Evolutionary conservation across 202 grass and related monocot genomes (phyloP).

Genomic region (Elaeis oleifera): DNA sequence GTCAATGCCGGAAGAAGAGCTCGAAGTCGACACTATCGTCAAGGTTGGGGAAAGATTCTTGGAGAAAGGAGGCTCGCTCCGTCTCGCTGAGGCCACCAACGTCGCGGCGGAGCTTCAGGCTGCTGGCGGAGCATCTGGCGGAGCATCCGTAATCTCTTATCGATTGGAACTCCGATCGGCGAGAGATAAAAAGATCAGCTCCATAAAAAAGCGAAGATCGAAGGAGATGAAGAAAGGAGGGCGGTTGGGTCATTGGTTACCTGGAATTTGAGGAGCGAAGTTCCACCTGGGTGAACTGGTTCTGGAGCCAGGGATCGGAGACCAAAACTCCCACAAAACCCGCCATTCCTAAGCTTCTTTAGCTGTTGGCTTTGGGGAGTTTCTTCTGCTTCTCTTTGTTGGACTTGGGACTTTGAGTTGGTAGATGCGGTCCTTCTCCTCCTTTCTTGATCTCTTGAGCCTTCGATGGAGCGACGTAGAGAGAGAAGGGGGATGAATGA

Average conservation of each 20-base stretch:
- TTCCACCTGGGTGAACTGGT: conserved; percentile 24
- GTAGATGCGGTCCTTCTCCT: neutral
- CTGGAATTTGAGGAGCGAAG: conserved; percentile 17
- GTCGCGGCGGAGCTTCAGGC: conserved; percentile 5
- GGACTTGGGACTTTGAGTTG: neutral
- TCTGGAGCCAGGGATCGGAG: conserved; percentile 23
- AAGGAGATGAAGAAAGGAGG: neutral
- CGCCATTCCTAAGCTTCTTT: neutral
- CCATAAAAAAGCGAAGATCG: neutral
- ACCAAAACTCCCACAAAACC: conserved; percentile 19
- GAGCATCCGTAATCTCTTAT: neutral
- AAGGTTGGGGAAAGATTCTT: conserved; percentile 11
- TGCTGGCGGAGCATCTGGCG: neutral
- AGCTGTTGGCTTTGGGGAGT: neutral
- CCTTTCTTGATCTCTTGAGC: too few species aligned
- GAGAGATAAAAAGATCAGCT: neutral
- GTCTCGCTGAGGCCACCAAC: conserved; percentile 8
- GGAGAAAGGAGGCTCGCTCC: neutral
- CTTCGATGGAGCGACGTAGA: neutral
- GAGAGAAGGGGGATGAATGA: too few species aligned
- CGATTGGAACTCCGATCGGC: neutral
- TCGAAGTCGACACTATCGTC: conserved; percentile 40
- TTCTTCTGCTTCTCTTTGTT: neutral
- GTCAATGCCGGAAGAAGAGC: conserved; percentile 39
- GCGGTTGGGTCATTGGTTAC: neutral